A percentile compares a stretch with the other conserved stretches of the same genome.
Conservation (phyloP, 2,329 filamentous ascomycete genomes). For the Colletotrichum noveboracense region DNA sequence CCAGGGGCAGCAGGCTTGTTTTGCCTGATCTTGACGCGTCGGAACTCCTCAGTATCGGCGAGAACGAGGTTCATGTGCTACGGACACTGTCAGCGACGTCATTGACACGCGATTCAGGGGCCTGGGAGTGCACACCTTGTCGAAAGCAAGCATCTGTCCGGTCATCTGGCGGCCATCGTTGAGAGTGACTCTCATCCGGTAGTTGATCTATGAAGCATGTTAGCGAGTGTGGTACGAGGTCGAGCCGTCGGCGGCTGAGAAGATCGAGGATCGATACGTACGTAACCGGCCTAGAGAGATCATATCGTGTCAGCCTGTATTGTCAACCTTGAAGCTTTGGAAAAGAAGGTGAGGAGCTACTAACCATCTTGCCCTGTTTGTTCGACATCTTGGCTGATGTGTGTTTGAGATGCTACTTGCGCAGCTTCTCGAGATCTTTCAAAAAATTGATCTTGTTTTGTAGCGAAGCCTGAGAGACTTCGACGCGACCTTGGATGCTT, state of each 20-base stretch:
- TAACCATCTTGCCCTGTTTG: constrained; percentile 99
- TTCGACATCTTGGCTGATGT: constrained; percentile 70
- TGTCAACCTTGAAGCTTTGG: constrained; percentile 54
- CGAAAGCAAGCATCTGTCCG: constrained; percentile 97
- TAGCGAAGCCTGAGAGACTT: constrained; percentile 39
- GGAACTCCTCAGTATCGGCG: constrained; percentile 97
- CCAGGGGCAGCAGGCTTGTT: constrained; percentile 73
- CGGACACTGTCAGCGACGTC: neutral
- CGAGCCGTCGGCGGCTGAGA: neutral
- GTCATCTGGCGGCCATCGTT: constrained; percentile 96
- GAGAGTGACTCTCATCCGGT: constrained; percentile 96
- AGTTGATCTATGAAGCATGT: constrained; percentile 80
- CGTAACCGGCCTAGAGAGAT: constrained; percentile 70
- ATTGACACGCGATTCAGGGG: neutral
- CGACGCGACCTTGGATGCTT: constrained; percentile 48
- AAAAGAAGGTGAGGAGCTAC: constrained; percentile 48
- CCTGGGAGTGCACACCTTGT: constrained; percentile 71
- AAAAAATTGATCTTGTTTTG: constrained; percentile 48
- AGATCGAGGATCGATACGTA: constrained; percentile 49
- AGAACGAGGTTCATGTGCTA: constrained; percentile 99
- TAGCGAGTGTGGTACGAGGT: neutral
- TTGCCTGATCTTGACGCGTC: constrained; percentile 85
- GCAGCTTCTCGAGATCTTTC: constrained; percentile 39
- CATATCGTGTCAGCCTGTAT: constrained; percentile 62
- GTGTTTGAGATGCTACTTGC: constrained; percentile 30